A percentile compares a stretch with the other conserved stretches of the same genome.
These are phyloP conservation scores for Solanum pimpinellifolium DNA, from an alignment of 257 asterid genomes.

Conservation along the genomic window DNA sequence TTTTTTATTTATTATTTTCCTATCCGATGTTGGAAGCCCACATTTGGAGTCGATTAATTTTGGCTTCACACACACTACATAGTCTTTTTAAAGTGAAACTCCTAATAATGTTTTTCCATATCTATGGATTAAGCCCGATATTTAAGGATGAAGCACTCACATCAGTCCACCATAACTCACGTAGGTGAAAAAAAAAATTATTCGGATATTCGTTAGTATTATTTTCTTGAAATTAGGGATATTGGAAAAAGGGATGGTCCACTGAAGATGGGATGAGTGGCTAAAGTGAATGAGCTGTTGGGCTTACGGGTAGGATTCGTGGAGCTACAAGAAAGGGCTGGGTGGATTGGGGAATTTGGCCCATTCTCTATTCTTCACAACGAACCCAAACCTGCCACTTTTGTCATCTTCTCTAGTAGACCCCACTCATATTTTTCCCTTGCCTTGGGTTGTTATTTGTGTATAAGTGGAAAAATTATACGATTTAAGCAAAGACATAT, in stretches of 20 bases:
- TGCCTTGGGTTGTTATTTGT: neutral
- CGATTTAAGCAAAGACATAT: too few species aligned
- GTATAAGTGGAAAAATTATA: too few species aligned
- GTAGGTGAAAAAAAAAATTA: neutral
- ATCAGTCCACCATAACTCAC: rapidly evolving
- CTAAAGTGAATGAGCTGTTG: neutral
- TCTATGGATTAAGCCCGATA: rapidly evolving
- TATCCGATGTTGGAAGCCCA: rapidly evolving
- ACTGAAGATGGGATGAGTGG: neutral
- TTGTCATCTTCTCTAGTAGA: neutral
- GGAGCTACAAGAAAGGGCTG: neutral
- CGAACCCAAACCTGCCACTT: neutral
- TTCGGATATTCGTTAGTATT: neutral
- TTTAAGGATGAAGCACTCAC: too few species aligned
- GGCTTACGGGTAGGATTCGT: neutral
- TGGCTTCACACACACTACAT: rapidly evolving
- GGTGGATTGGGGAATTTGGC: neutral
- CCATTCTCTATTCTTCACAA: neutral
- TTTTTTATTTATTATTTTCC: too few species aligned
- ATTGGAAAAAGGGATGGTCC: neutral
- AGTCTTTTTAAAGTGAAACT: rapidly evolving
- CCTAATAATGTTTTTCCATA: too few species aligned
- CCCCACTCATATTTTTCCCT: neutral
- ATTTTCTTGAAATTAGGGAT: neutral
- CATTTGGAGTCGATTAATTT: too few species aligned